These are phyloP conservation scores for Moniliella sp. DNA, from an alignment of 1,284 basidiomycete genomes.

Conservation along the genomic window DNA sequence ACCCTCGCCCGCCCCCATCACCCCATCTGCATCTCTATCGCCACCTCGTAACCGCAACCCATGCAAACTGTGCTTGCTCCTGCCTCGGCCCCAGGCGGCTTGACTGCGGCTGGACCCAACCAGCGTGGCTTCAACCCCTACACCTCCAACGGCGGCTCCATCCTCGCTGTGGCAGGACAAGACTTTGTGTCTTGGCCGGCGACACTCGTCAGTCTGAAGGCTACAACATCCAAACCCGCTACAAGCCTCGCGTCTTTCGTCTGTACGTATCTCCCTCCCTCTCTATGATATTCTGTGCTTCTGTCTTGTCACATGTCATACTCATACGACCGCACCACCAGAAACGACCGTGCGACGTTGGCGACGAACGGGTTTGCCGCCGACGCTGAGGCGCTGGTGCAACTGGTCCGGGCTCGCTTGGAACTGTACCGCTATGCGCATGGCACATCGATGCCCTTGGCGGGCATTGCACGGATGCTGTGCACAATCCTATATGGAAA, in stretches of 20 bases:
- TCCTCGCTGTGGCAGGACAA: slow-evolving; percentile 27
- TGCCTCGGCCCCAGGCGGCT: too few species aligned
- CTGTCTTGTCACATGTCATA: not conserved
- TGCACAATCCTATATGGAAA: slow-evolving; percentile 32
- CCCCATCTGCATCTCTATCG: too few species aligned
- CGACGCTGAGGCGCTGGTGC: slow-evolving; percentile 28
- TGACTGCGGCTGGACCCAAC: slow-evolving; percentile 4
- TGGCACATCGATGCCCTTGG: slow-evolving; percentile 25
- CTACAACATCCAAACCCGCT: slow-evolving; percentile 32
- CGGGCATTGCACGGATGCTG: slow-evolving; percentile 29
- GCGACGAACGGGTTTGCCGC: slow-evolving; percentile 31
- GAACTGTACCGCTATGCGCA: slow-evolving; percentile 30
- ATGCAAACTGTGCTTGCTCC: too few species aligned
- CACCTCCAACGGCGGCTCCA: slow-evolving; percentile 26
- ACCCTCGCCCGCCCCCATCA: too few species aligned
- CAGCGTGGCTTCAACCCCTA: slow-evolving; percentile 30
- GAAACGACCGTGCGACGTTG: slow-evolving; percentile 27
- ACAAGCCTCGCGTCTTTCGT: slow-evolving; percentile 32
- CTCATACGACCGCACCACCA: slow-evolving; percentile 1
- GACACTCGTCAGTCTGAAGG: slow-evolving; percentile 29
- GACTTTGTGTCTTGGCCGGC: slow-evolving; percentile 33
- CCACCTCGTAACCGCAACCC: too few species aligned
- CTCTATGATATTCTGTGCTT: not conserved
- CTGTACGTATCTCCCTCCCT: slow-evolving; percentile 4
- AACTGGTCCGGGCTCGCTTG: slow-evolving; percentile 20